Conservation (phyloP, 2,329 filamentous ascomycete species). For the Epicoccum sorghinum region DNA sequence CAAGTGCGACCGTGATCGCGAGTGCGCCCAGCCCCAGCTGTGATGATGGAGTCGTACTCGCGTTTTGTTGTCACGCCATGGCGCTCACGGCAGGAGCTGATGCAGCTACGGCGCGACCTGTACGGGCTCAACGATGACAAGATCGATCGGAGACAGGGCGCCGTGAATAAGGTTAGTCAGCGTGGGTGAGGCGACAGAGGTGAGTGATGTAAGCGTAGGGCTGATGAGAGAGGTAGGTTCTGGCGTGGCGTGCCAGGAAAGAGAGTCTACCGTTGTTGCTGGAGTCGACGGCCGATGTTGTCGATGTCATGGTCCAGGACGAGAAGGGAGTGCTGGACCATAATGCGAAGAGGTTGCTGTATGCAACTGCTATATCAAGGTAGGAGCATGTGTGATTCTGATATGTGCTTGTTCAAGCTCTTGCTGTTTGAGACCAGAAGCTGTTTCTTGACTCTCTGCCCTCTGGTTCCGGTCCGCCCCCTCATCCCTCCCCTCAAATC, state of each 20-base stretch:
- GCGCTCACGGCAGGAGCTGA: conserved; percentile 69
- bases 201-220: conserved; percentile 3
- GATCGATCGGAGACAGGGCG: conserved; percentile 40
- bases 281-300: conserved; percentile 77
- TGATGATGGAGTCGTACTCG: conserved; percentile 22
- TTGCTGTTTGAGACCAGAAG: too few relatives aligned
- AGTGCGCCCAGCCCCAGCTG: background rate
- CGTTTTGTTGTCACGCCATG: conserved; percentile 74
- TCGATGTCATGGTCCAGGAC: conserved; percentile 72
- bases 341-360: conserved; percentile 71
- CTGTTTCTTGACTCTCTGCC: too few relatives aligned
- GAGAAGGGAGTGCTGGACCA: conserved; percentile 53
- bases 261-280: conserved; percentile 72
- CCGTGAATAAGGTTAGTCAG: conserved; percentile 48
- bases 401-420: background rate
- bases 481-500: too few relatives aligned
- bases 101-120: conserved; percentile 68
- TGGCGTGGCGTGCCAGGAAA: conserved; percentile 42
- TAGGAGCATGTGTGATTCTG: conserved; percentile 39
- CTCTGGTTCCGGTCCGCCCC: too few relatives aligned
- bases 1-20: background rate
- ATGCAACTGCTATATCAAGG: conserved; percentile 77
- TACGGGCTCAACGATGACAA: conserved; percentile 54
- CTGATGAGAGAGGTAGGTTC: conserved; percentile 36
- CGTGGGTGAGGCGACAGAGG: background rate